Conservation (phyloP, 495 filamentous ascomycete species). For the Opeltia flavorubescens region DNA sequence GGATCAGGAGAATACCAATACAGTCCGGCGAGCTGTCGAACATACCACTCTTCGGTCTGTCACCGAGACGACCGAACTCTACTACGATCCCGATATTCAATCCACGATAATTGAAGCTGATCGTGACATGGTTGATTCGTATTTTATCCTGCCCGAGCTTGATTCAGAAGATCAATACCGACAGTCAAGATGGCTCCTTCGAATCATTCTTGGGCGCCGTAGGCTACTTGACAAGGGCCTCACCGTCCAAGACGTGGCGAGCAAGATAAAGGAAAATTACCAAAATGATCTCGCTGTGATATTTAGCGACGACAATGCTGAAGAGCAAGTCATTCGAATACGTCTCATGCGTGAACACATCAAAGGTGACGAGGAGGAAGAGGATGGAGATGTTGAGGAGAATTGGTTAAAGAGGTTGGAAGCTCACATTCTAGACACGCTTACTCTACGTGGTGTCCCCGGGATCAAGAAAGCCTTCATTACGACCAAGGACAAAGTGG, state of each 20-base stretch:
- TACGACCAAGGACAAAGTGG: slow-evolving; percentile 58
- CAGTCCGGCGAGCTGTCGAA: slow-evolving; percentile 74
- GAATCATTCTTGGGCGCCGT: slow-evolving; percentile 82
- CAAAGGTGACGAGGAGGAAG: slow-evolving; percentile 65
- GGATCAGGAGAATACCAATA: slow-evolving; percentile 54
- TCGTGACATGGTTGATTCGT: slow-evolving; percentile 87
- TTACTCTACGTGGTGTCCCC: slow-evolving; percentile 77
- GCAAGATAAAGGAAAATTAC: slow-evolving; percentile 74
- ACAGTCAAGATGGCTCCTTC: slow-evolving; percentile 90
- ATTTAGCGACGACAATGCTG: slow-evolving; percentile 96
- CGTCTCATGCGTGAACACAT: slow-evolving; percentile 60
- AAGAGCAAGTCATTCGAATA: slow-evolving; percentile 86
- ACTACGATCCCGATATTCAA: slow-evolving; percentile 88
- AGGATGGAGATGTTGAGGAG: slow-evolving; percentile 72
- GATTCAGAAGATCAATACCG: slow-evolving; percentile 50
- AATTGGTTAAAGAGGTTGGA: slow-evolving; percentile 81
- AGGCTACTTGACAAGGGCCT: slow-evolving; percentile 92
- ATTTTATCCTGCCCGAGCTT: slow-evolving; percentile 89
- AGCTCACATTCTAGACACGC: slow-evolving; percentile 74
- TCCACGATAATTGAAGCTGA: slow-evolving; percentile 76
- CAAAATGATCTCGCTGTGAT: slow-evolving; percentile 80
- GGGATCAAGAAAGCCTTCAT: slow-evolving; percentile 88
- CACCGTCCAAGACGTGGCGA: slow-evolving; percentile 82
- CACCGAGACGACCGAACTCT: slow-evolving; percentile 82
- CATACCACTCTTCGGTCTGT: slow-evolving; percentile 91